Conservation (phyloP, 225 moss, liverwort and hornwort species). For the Physcomitrellopsis africana region DNA sequence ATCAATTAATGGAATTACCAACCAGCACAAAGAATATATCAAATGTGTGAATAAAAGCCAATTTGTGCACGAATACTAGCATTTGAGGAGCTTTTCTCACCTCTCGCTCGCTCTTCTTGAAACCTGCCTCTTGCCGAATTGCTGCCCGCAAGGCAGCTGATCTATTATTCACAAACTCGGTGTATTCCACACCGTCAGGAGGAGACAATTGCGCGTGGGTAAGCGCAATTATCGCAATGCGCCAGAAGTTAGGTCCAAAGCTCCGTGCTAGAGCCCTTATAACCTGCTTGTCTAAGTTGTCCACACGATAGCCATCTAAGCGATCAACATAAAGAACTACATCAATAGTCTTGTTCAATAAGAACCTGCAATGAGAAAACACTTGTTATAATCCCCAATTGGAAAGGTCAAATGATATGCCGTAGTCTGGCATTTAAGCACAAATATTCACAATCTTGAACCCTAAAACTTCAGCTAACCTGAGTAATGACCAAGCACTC, state of each 20-base stretch:
- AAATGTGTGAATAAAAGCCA: background rate
- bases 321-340: conserved; percentile 84
- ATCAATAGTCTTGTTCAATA: conserved; percentile 85
- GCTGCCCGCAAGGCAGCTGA: conserved; percentile 72
- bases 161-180: conserved; percentile 72
- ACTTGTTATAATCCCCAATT: background rate
- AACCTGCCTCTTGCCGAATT: conserved; percentile 73
- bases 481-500: background rate
- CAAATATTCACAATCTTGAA: background rate
- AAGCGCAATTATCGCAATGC: conserved; percentile 66
- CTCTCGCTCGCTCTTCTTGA: conserved; percentile 71
- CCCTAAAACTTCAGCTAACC: background rate
- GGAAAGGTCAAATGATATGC: background rate
- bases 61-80: background rate
- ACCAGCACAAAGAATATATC: background rate
- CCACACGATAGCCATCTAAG: conserved; percentile 86
- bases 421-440: background rate
- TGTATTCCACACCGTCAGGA: conserved; percentile 73
- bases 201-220: conserved; percentile 87
- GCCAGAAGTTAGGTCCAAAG: conserved; percentile 87
- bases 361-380: conserved; percentile 55
- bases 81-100: conserved; percentile 15
- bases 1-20: background rate
- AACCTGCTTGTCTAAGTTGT: conserved; percentile 85
- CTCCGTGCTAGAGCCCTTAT: conserved; percentile 73